These are phyloP conservation scores for Harringtonia lauricola DNA, from an alignment of 2,329 filamentous ascomycete genomes.

Conservation along the genomic window DNA sequence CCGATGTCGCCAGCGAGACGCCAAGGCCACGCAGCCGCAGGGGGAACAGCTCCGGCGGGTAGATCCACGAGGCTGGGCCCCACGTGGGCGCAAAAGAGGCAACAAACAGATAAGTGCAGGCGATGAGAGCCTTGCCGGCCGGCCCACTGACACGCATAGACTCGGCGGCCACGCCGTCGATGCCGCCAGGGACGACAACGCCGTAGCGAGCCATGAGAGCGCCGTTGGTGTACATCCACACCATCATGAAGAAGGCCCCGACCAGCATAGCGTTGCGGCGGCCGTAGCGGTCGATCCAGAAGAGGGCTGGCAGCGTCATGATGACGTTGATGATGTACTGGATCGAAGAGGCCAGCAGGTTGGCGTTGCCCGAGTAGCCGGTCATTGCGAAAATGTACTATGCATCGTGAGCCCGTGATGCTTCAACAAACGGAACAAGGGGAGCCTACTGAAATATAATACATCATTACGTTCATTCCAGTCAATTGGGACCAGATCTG, in stretches of 20 bases:
- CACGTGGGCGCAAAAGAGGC: slow-evolving; percentile 33
- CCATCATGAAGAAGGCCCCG: slow-evolving; percentile 53
- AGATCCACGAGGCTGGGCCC: slow-evolving; percentile 33
- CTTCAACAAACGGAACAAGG: too few species aligned
- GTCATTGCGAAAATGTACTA: slow-evolving; percentile 68
- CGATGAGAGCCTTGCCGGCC: slow-evolving; percentile 47
- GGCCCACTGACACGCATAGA: slow-evolving; percentile 35
- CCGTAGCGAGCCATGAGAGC: slow-evolving; percentile 33
- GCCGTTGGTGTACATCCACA: slow-evolving; percentile 35
- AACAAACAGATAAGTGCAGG: slow-evolving; percentile 55
- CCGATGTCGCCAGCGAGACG: slow-evolving; percentile 21
- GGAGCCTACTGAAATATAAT: slow-evolving; percentile 57
- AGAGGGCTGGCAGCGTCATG: slow-evolving; percentile 65
- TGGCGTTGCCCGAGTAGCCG: slow-evolving; percentile 45
- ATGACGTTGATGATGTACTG: slow-evolving; percentile 72
- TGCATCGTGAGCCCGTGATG: too few species aligned
- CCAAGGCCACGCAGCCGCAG: slow-evolving; percentile 27
- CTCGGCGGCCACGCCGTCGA: slow-evolving; percentile 28
- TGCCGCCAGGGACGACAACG: slow-evolving; percentile 18
- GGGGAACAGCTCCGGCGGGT: slow-evolving; percentile 35
- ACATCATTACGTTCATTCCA: slow-evolving; percentile 68
- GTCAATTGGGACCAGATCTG: slow-evolving; percentile 70
- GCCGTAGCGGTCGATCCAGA: slow-evolving; percentile 68
- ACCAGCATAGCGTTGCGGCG: slow-evolving; percentile 57
- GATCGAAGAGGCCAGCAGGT: slow-evolving; percentile 54